Evolutionary conservation across 2,329 filamentous ascomycete species (phyloP), one percentile per base, ranked within the genome.

Genomic region (Botrytis porri): DNA sequence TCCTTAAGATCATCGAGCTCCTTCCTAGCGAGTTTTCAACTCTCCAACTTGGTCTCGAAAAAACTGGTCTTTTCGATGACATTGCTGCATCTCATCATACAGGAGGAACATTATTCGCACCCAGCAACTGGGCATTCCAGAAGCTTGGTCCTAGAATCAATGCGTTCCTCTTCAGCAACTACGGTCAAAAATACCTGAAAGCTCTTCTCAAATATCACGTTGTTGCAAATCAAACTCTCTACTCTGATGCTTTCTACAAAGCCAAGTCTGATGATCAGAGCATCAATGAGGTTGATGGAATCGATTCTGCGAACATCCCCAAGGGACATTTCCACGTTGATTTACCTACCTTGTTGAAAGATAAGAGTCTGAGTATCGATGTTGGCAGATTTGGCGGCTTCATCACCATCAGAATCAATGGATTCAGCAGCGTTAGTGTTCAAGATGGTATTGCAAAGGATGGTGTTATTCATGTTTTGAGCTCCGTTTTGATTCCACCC

Each of bases 111-210:
- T 80, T 96, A 74, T 97, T 97, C 78, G 92, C 92, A 0, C 94
- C 95, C 0, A 89, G 87, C 63, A 97, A 98, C 85, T 83, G 83
- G 7, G 95, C 94, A n/a, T 97, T 95, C 84, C 80, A 87, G 78
- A 88, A 88, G 76, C 89, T 98, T 1, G 93, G 94, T 0, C 86
- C 88, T 1, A 85, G 81, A 72, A 88, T 91, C 78, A 97, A 95
- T 80, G 92, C 90, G 35, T 98, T 97, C 86, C 85, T 98, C 6
- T 98, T 98, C 86, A 88, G 87, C 81, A 93, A 91, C 73, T 87
- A 86, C 70, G 95, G 95, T 2, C 84, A 87, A 75, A 90, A 90
- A 81, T 97, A 93, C 80, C 87, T 98, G 29, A 89, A 88, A 76
- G 93, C 93, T 0, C 84, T 97, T 63, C 85, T 97, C 25, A 85